Evolutionary conservation across 805 yeast genomes (phyloP).

Genomic region (Zygoascus biomembranicola): DNA sequence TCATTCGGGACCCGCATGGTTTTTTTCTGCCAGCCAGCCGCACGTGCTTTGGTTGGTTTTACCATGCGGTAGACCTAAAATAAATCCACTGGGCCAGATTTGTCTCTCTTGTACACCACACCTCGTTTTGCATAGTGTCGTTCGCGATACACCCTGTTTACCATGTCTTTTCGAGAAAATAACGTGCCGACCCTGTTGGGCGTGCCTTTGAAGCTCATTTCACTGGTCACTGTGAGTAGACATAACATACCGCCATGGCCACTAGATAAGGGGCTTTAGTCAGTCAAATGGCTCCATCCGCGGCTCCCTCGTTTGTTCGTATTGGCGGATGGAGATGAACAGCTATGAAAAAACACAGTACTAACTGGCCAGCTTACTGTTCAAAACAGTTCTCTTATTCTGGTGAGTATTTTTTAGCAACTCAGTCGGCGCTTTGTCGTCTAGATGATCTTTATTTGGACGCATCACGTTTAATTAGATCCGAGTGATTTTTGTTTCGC

Average conservation of each 20-base stretch:
- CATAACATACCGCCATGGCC: neutral
- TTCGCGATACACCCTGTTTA: neutral
- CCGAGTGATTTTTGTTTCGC: too few relatives aligned
- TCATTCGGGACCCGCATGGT: too few relatives aligned
- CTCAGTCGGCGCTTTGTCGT: neutral
- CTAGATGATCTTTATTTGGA: neutral
- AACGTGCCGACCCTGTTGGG: constrained; percentile 16
- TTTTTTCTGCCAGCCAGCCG: too few relatives aligned
- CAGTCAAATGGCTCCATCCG: neutral
- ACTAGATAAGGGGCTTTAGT: neutral
- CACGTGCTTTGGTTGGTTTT: too few relatives aligned
- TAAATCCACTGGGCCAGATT: neutral
- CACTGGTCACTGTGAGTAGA: constrained; percentile 27
- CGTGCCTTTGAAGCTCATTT: constrained; percentile 27
- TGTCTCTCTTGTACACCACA: neutral
- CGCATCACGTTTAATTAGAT: too few relatives aligned
- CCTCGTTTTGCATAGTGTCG: neutral
- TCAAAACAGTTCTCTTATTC: constrained; percentile 33
- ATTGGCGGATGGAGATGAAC: too few relatives aligned
- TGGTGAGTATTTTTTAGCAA: constrained; percentile 17
- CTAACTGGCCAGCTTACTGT: constrained; percentile 24
- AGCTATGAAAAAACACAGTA: neutral
- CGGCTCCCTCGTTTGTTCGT: too few relatives aligned
- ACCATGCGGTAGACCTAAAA: too few relatives aligned
- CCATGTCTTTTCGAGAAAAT: neutral